Conservation (phyloP, 176 grass and related monocot genomes). For the Aegilops longissima region DNA sequence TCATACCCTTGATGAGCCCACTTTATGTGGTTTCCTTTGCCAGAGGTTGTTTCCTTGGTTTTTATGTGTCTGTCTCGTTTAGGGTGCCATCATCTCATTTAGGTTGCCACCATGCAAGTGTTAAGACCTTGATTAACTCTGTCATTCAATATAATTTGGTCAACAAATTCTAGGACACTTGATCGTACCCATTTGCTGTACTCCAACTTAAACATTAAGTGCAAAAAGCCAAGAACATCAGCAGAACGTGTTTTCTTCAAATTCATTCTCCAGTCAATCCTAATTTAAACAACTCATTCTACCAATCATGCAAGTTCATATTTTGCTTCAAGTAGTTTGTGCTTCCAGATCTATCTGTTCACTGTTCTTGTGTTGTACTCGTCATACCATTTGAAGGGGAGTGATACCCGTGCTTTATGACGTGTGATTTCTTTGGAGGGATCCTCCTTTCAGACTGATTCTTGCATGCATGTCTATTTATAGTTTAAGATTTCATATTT, state of each 20-base stretch:
- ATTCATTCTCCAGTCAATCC: not conserved
- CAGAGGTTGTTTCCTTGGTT: not conserved
- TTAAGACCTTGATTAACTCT: not conserved
- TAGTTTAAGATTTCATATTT: not conserved
- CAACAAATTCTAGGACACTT: not conserved
- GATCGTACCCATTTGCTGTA: not conserved
- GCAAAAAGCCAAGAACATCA: not conserved
- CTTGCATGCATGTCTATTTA: slow-evolving; percentile 5
- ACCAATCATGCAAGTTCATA: not conserved
- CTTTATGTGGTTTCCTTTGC: slow-evolving; percentile 19
- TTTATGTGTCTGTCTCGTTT: slow-evolving; percentile 14
- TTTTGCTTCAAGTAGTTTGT: slow-evolving; percentile 16
- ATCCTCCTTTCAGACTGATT: not conserved
- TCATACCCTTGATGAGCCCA: slow-evolving; percentile 25
- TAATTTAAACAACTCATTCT: not conserved
- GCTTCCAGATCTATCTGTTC: not conserved
- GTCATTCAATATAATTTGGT: not conserved
- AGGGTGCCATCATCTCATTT: not conserved
- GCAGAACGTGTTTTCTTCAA: not conserved
- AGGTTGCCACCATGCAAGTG: not conserved
- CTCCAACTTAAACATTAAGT: not conserved
- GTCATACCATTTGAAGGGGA: not conserved
- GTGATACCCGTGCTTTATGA: not conserved
- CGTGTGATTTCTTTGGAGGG: not conserved
- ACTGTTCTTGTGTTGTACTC: not conserved